A percentile compares a stretch with the other conserved stretches of the same genome.
These are phyloP conservation scores for Melampsora larici-populina DNA, from an alignment of 1,284 basidiomycete species.

Conservation along the genomic window DNA sequence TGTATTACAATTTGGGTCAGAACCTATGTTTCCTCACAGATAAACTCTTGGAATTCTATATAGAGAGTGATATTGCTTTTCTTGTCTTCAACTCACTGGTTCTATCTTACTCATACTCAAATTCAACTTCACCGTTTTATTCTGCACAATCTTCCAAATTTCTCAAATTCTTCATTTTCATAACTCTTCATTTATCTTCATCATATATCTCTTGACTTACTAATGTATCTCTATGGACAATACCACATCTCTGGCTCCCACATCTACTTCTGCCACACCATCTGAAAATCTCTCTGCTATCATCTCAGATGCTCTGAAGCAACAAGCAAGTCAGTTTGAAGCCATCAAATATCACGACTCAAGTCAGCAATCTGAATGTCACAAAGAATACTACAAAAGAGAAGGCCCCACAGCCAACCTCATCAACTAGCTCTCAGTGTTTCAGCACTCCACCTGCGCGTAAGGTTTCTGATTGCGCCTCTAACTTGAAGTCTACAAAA, in stretches of 20 bases:
- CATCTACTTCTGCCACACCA: not conserved
- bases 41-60: not conserved
- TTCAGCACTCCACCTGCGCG: not conserved
- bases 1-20: not conserved
- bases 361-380: not conserved
- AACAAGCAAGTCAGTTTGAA: slow-evolving; percentile 2
- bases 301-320: not conserved
- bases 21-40: not conserved
- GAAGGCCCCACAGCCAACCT: not conserved
- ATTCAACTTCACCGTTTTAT: not conserved
- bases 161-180: not conserved
- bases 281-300: not conserved
- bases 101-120: not conserved
- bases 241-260: not conserved
- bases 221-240: not conserved
- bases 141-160: not conserved
- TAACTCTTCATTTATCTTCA: not conserved
- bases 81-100: not conserved
- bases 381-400: not conserved
- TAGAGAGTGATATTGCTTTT: not conserved
- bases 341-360: not conserved
- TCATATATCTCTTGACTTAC: slow-evolving; percentile 1
- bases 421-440: too few relatives aligned
- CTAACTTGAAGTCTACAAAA: not conserved
- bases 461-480: not conserved